Conservation (phyloP, 768 basidiomycete genomes). For the Rhodotorula babjevae region DNA sequence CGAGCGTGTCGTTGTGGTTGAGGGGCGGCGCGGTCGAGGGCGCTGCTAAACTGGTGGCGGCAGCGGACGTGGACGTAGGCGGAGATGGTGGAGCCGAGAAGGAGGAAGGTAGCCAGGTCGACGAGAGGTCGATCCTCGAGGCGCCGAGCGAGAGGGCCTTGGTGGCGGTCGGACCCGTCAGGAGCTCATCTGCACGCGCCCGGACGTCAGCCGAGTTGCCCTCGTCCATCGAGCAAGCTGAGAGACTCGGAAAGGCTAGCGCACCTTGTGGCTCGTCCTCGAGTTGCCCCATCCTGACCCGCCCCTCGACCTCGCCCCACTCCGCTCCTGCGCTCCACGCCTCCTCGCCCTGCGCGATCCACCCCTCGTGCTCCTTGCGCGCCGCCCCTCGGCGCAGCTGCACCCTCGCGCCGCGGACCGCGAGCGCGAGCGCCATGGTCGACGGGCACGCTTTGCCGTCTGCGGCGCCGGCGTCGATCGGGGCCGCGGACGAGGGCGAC, state of each 20-base stretch:
- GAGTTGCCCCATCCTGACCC: slow-evolving; percentile 6
- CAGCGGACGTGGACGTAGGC: background rate
- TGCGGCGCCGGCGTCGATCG: background rate
- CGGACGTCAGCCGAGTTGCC: background rate
- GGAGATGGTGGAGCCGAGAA: background rate
- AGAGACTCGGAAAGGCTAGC: background rate
- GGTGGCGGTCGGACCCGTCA: background rate
- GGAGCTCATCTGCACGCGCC: slow-evolving; percentile 10
- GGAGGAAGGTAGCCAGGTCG: slow-evolving; percentile 29
- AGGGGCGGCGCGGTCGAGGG: background rate
- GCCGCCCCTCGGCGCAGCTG: background rate
- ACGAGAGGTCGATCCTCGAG: slow-evolving; percentile 19
- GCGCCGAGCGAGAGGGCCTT: slow-evolving; percentile 33
- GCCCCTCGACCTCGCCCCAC: slow-evolving; percentile 35
- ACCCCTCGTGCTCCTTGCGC: slow-evolving; percentile 18
- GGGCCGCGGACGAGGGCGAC: background rate
- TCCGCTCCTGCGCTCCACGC: background rate
- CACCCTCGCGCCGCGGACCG: slow-evolving; percentile 14
- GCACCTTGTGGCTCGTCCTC: slow-evolving; percentile 14
- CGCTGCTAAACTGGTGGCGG: too few relatives aligned
- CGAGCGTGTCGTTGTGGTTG: slow-evolving; percentile 26
- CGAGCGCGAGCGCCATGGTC: slow-evolving; percentile 29
- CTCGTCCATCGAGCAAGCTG: too few relatives aligned
- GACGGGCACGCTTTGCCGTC: background rate
- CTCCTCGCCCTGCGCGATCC: slow-evolving; percentile 3